phyloP scores from a whole-genome alignment of 192 early-diverging fungal species.

The Funneliformis geosporum region DNA sequence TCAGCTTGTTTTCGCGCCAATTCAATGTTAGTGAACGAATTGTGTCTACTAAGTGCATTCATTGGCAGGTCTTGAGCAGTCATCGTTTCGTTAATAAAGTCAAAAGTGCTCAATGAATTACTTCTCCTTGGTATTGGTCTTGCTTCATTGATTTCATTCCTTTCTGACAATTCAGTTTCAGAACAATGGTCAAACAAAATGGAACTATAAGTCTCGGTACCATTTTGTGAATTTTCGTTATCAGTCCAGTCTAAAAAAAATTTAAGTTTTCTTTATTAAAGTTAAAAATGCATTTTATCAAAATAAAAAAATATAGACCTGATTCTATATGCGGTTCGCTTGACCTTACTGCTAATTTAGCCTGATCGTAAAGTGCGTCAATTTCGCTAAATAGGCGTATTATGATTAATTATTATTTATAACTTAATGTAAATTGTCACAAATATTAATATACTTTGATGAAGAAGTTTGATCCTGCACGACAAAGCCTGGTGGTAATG shows the following conservation, averaged over 20 bases:
- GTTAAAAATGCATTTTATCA: background rate
- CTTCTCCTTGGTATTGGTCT: background rate
- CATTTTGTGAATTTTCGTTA: background rate
- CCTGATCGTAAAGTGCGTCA: background rate
- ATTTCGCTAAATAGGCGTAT: background rate
- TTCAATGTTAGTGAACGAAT: slow-evolving; percentile 3
- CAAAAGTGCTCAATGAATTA: background rate
- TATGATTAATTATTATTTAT: background rate
- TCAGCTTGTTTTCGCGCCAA: background rate
- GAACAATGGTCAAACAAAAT: background rate
- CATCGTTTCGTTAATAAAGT: background rate
- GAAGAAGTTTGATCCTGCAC: background rate
- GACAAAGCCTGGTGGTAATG: background rate
- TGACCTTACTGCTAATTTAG: too few species aligned
- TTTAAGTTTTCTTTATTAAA: background rate
- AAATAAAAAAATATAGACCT: background rate
- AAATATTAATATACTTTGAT: background rate
- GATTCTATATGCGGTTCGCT: background rate
- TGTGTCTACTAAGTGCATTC: background rate
- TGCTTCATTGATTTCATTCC: background rate
- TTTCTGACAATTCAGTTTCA: background rate
- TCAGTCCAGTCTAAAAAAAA: background rate
- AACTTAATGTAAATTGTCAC: background rate
- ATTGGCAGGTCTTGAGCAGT: background rate
- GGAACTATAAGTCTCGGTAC: background rate